Conservation (phyloP, 164 flowering plant species). For the Kingdonia uniflora region DNA sequence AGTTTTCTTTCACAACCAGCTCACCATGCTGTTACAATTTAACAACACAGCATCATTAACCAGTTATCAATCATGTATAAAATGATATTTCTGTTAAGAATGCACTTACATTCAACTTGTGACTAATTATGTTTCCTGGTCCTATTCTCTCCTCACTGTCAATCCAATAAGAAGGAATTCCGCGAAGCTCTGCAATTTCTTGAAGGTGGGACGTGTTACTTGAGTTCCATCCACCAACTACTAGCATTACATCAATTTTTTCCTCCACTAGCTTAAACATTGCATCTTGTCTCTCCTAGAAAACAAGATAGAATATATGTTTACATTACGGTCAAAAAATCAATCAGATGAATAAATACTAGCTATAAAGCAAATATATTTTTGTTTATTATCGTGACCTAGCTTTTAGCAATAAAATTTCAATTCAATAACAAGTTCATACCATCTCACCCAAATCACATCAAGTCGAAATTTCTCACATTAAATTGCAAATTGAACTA, state of each 20-base stretch:
- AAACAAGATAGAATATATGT: not conserved
- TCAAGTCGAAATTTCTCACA: too few species aligned
- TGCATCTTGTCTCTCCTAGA: constrained; percentile 95
- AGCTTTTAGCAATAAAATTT: too few species aligned
- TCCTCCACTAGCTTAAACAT: constrained; percentile 85
- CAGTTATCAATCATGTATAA: not conserved
- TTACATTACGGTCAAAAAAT: too few species aligned
- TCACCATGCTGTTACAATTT: constrained; percentile 65
- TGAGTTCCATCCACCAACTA: constrained; percentile 97
- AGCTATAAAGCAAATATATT: too few species aligned
- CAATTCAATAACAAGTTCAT: too few species aligned
- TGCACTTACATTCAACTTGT: constrained; percentile 62
- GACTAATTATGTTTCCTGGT: constrained; percentile 79
- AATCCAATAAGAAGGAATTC: constrained; percentile 95
- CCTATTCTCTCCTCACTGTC: constrained; percentile 87
- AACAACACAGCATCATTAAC: not conserved
- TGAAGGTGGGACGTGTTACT: constrained; percentile 97
- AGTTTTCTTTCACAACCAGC: constrained; percentile 84
- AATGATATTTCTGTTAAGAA: not conserved
- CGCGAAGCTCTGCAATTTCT: constrained; percentile 83
- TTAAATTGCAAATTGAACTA: too few species aligned
- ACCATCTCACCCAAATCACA: too few species aligned
- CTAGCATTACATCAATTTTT: constrained; percentile 71
- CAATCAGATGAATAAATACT: too few species aligned
- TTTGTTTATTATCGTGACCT: too few species aligned